Conservation (phyloP, 345 rosid species). For the Corymbia maculata region DNA sequence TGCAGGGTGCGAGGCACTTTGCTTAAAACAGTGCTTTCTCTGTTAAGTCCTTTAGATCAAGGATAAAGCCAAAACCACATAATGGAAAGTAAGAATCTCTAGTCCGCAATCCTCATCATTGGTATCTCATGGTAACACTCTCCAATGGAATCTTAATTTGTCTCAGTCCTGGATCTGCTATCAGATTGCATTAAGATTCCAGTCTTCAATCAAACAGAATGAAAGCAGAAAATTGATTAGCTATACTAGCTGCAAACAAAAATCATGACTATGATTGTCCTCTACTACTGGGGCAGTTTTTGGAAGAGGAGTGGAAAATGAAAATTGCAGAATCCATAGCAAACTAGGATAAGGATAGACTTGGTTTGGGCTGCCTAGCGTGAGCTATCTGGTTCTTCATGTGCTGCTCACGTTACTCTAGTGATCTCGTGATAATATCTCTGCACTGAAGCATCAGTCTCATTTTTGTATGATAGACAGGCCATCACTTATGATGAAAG, state of each 20-base stretch:
- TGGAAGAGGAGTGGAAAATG: neutral
- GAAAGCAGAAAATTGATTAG: neutral
- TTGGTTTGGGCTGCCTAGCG: neutral
- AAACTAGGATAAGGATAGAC: neutral
- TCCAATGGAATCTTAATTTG: neutral
- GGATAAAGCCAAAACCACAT: neutral
- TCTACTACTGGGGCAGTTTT: neutral
- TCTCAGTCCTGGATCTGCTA: neutral
- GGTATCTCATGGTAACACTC: neutral
- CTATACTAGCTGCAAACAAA: neutral
- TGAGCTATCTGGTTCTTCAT: neutral
- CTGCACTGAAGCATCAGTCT: neutral
- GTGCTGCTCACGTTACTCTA: neutral
- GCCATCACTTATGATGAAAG: neutral
- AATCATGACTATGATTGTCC: neutral
- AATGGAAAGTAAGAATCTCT: neutral
- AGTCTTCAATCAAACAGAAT: neutral
- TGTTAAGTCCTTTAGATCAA: neutral
- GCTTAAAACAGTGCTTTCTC: neutral
- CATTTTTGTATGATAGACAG: neutral
- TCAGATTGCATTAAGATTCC: neutral
- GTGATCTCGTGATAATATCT: neutral
- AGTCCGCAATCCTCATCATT: neutral
- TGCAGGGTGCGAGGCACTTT: neutral
- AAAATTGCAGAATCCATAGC: neutral